phyloP scores from a whole-genome alignment of 441 rosid species.

The Aquilaria agallochum region DNA sequence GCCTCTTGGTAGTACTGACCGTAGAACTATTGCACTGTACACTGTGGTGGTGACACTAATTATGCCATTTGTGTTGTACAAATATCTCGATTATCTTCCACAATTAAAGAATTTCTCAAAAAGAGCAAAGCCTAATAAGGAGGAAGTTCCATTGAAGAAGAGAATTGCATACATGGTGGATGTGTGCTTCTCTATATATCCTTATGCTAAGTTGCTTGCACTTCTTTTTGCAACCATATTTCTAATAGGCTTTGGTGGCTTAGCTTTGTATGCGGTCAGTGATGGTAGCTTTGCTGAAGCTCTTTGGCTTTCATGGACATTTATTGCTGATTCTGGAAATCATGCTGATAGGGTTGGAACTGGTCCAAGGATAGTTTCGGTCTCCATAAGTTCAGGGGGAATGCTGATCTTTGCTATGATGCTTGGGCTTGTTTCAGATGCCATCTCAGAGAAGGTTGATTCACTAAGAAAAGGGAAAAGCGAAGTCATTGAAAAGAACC shows the following conservation, averaged over 20 bases:
- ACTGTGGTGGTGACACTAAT: conserved; percentile 47
- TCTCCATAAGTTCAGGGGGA: conserved; percentile 88
- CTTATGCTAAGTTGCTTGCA: conserved; percentile 88
- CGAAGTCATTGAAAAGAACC: conserved; percentile 89
- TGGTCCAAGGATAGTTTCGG: conserved; percentile 83
- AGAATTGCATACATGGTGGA: conserved; percentile 87
- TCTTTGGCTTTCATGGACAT: conserved; percentile 92
- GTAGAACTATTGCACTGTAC: conserved; percentile 61
- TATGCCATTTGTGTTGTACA: conserved; percentile 65
- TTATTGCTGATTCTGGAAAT: conserved; percentile 90
- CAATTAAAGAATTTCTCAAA: conserved; percentile 46
- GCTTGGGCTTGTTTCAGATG: conserved; percentile 96
- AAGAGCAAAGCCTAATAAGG: conserved; percentile 44
- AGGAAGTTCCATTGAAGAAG: conserved; percentile 89
- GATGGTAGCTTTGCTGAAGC: conserved; percentile 82
- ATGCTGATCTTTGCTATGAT: conserved; percentile 96
- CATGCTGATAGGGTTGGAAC: conserved; percentile 83
- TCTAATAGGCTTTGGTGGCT: conserved; percentile 81
- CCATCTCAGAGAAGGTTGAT: conserved; percentile 95
- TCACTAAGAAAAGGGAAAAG: conserved; percentile 88
- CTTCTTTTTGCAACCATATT: conserved; percentile 84
- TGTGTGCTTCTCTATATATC: conserved; percentile 83
- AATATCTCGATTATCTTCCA: conserved; percentile 64
- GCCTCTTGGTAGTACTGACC: conserved; percentile 36
- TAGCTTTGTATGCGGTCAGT: conserved; percentile 81